Conservation (phyloP, 2,329 filamentous ascomycete genomes). For the Paraphoma sp. region DNA sequence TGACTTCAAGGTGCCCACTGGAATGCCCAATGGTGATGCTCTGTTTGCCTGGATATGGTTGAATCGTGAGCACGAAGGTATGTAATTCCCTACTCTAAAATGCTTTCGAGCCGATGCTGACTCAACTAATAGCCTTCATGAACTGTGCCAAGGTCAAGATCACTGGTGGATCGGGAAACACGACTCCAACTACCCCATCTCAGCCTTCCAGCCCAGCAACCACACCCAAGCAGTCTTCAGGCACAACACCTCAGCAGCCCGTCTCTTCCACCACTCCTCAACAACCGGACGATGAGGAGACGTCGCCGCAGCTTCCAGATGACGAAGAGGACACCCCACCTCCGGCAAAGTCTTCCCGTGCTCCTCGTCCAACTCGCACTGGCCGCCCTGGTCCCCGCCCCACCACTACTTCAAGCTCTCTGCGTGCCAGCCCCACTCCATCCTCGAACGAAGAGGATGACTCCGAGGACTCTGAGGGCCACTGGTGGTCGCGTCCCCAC, state of each 20-base stretch:
- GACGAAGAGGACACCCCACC: slow-evolving; percentile 3
- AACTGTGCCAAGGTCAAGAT: slow-evolving; percentile 56
- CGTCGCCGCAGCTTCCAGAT: background rate
- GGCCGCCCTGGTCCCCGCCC: background rate
- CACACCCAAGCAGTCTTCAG: slow-evolving; percentile 6
- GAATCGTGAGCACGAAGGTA: slow-evolving; percentile 54
- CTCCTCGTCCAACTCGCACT: background rate
- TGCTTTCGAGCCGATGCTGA: too few species aligned
- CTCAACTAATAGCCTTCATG: slow-evolving; percentile 44
- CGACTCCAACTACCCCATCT: slow-evolving; percentile 12
- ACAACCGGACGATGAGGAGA: background rate
- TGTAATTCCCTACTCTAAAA: too few species aligned
- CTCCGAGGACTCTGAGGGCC: slow-evolving; percentile 7
- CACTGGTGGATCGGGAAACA: slow-evolving; percentile 27
- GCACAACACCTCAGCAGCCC: slow-evolving; percentile 1
- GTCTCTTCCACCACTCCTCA: slow-evolving; percentile 7
- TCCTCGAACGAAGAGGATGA: slow-evolving; percentile 7
- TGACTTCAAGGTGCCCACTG: slow-evolving; percentile 53
- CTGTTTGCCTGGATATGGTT: slow-evolving; percentile 58
- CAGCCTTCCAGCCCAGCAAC: slow-evolving; percentile 3
- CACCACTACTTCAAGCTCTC: background rate
- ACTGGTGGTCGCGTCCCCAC: slow-evolving; percentile 12
- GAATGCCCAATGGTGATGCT: slow-evolving; percentile 50
- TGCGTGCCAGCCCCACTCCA: slow-evolving; percentile 3
- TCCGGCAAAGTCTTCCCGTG: slow-evolving; percentile 2